Percentiles rank a stretch among this genome's conserved stretches.
Evolutionary conservation across 2,329 filamentous ascomycete genomes (phyloP).

Genomic region (Fusarium austroafricanum): DNA sequence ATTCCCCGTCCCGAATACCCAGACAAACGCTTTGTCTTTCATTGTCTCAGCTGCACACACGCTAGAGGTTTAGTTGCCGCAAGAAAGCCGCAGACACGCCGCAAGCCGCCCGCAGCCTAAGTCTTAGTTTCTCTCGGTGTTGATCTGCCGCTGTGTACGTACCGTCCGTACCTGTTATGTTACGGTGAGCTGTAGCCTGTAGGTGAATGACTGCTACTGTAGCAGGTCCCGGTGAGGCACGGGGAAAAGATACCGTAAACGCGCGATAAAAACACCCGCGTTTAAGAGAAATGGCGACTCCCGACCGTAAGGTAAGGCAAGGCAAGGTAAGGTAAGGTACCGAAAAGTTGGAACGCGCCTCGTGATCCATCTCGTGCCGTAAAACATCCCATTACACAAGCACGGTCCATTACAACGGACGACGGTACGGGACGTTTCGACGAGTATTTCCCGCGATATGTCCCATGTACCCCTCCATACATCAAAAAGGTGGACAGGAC

Average conservation of each 20-base stretch:
- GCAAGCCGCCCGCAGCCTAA: not conserved
- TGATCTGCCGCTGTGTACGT: slow-evolving; percentile 4
- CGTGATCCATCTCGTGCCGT: slow-evolving; percentile 11
- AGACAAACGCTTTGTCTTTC: no score
- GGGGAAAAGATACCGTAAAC: slow-evolving; percentile 1
- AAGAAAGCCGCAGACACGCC: slow-evolving; percentile 17
- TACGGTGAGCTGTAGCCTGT: not conserved
- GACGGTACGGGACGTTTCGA: slow-evolving; percentile 30
- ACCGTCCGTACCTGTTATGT: not conserved
- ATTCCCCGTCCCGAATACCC: no score
- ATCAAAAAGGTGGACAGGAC: not conserved
- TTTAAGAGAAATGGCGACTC: slow-evolving; percentile 21
- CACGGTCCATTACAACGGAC: slow-evolving; percentile 27
- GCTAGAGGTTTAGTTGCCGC: not conserved
- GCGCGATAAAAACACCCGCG: slow-evolving; percentile 9
- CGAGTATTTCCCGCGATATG: slow-evolving; percentile 46
- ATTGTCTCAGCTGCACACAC: not conserved
- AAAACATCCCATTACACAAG: slow-evolving; percentile 33
- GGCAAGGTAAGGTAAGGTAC: not conserved
- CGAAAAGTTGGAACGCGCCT: not conserved
- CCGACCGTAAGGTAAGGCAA: slow-evolving; percentile 8
- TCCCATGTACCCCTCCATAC: not conserved
- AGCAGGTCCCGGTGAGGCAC: slow-evolving; percentile 1
- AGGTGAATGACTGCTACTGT: no score
- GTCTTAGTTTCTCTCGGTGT: no score